A percentile compares a stretch with the other conserved stretches of the same genome.
phyloP scores from a whole-genome alignment of 108 stramenopile species.

The Nannochloropsis granulata region DNA sequence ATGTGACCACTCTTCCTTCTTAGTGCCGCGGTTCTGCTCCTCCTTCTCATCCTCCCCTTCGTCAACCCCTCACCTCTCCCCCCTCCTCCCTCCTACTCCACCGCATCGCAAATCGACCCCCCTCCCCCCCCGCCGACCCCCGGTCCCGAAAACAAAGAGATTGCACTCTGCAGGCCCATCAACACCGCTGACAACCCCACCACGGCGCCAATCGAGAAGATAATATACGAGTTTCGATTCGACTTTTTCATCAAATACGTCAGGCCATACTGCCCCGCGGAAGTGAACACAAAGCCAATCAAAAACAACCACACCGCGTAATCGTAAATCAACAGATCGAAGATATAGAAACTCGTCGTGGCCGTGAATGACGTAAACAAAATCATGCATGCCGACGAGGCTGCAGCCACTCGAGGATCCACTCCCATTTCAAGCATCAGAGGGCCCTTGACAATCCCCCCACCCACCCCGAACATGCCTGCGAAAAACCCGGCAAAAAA shows the following conservation, averaged over 20 bases:
- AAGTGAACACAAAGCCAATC: slow-evolving; percentile 62
- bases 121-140: slow-evolving; percentile 7
- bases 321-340: slow-evolving; percentile 61
- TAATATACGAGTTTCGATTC: slow-evolving; percentile 69
- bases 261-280: slow-evolving; percentile 60
- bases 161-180: slow-evolving; percentile 38
- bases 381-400: slow-evolving; percentile 74
- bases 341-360: slow-evolving; percentile 79
- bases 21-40: no score
- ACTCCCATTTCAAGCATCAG: slow-evolving; percentile 80
- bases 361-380: slow-evolving; percentile 74
- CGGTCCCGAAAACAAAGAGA: slow-evolving; percentile 8
- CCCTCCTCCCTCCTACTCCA: neutral
- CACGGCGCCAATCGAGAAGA: slow-evolving; percentile 77
- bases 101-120: neutral
- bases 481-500: slow-evolving; percentile 82
- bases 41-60: no score
- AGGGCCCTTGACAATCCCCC: slow-evolving; percentile 86
- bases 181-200: slow-evolving; percentile 52
- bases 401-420: slow-evolving; percentile 62
- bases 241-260: slow-evolving; percentile 51
- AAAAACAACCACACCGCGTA: slow-evolving; percentile 62
- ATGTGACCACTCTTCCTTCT: no score
- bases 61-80: no score
- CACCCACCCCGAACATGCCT: slow-evolving; percentile 84